Conservation (phyloP, 2,329 filamentous ascomycete species). For the Phyllosticta citriasiana region DNA sequence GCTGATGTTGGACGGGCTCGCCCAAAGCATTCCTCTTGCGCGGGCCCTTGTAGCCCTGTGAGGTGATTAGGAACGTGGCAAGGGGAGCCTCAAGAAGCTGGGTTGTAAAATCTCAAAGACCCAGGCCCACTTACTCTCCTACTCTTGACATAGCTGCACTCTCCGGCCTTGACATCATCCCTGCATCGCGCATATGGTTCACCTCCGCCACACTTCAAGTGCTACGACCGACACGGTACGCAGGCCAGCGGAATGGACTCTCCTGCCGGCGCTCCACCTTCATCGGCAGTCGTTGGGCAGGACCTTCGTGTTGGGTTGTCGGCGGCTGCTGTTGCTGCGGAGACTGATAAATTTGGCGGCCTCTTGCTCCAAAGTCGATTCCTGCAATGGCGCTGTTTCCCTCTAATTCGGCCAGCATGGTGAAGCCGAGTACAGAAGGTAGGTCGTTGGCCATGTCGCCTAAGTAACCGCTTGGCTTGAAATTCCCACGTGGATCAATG, state of each 20-base stretch:
- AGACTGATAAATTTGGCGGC: background rate
- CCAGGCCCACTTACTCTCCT: constrained; percentile 26
- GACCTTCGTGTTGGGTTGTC: background rate
- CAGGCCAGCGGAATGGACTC: constrained; percentile 37
- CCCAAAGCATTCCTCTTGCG: constrained; percentile 4
- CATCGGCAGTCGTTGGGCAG: background rate
- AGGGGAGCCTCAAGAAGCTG: too few relatives aligned
- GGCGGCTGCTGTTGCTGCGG: background rate
- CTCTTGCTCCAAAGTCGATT: background rate
- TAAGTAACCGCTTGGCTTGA: background rate
- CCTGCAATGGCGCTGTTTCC: background rate
- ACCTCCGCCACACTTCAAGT: constrained; percentile 45
- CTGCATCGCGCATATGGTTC: constrained; percentile 40
- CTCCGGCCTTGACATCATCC: constrained; percentile 28
- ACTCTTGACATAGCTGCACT: constrained; percentile 43
- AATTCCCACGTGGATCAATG: background rate
- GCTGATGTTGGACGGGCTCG: background rate
- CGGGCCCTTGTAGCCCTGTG: constrained; percentile 8
- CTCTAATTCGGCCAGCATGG: background rate
- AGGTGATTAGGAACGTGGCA: constrained; percentile 1
- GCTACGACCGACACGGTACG: constrained; percentile 41
- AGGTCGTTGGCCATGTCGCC: background rate
- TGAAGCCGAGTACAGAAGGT: background rate
- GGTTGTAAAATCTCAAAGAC: too few relatives aligned
- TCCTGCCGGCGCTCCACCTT: constrained; percentile 15